Base-by-base conservation (phyloP, 345 rosid genomes). In the thale cress (Arabidopsis thaliana) region DNA sequence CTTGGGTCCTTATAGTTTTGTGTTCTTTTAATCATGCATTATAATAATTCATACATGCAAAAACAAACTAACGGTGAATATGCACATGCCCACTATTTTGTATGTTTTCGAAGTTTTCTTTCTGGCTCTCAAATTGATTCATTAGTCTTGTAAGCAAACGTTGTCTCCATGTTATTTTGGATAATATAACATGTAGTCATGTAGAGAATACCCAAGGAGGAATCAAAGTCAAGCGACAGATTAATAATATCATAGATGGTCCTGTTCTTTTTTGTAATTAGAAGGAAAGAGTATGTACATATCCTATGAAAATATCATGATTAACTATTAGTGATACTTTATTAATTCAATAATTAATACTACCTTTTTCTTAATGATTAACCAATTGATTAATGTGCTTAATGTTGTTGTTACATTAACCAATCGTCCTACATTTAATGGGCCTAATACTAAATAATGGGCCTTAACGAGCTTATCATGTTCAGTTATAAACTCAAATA, bases 21-120 rank as follows among this genome's bases (percentile, higher is more conserved):
- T 60, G 68, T 25, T 72, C 60, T 72, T 40, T 50, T 9, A 49
- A 59, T 61, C 38, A 61, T 72, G 68, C 69, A 37, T 38, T 38
- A 49, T 37, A 71, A 25, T 23, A 28, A 71, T 48, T 59, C 67
- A 59, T 24, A 24, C 16, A 49, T 34, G 66, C 67, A n/a, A 59
- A 9, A 16, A 71, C 50, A 71, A 37, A 38, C 28, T 38, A 60
- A 60, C 14, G 69, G 8, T 20, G 60, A 72, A 61, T 16, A 72
- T 38, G 60, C 69, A 72, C 76, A 61, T 72, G 76, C 33, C 33
- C 61, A 9, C 24, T 50, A 6, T 61, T 40, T 72, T 72, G 76
- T 72, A n/a, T 28, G 10, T 38, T 72, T 49, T 16, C 67, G 0
- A 7, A 60, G 14, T 37, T 9, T 60, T 16, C 20, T 1, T 14